A percentile compares a stretch with the other conserved stretches of the same genome.
These are phyloP conservation scores for Linderniella brevidens DNA, from an alignment of 257 asterid species.

Conservation along the genomic window DNA sequence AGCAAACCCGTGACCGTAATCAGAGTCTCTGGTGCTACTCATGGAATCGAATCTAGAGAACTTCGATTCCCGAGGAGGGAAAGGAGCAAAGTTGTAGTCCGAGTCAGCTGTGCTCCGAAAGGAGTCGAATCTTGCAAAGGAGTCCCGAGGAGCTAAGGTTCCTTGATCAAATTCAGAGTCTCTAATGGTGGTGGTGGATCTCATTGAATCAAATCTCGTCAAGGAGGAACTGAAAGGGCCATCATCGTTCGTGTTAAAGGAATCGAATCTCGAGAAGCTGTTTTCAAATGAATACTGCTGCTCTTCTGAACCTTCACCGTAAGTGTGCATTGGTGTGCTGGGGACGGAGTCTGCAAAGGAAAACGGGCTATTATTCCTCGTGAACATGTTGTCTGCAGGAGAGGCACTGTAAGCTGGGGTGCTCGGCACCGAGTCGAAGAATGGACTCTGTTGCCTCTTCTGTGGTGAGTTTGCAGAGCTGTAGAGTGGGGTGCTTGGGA, in stretches of 20 bases:
- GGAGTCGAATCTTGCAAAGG: conserved; percentile 53
- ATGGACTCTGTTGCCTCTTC: no score
- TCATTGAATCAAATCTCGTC: conserved; percentile 74
- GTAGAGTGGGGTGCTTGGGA: conserved; percentile 69
- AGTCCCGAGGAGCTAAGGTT: conserved; percentile 31
- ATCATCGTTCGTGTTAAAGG: conserved; percentile 38
- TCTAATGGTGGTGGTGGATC: conserved; percentile 33
- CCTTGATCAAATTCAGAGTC: conserved; percentile 69
- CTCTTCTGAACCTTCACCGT: conserved; percentile 10
- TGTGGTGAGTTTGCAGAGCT: conserved; percentile 12
- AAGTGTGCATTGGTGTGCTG: conserved; percentile 69
- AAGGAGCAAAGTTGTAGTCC: conserved; percentile 36
- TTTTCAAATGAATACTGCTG: conserved; percentile 21
- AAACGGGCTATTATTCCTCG: conserved; percentile 31
- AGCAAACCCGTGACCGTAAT: conserved; percentile 35
- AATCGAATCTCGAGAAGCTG: conserved; percentile 49
- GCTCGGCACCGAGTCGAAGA: no score
- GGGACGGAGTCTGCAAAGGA: conserved; percentile 73
- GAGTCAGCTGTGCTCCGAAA: conserved; percentile 74
- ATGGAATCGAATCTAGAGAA: conserved; percentile 44
- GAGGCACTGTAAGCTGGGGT: no score
- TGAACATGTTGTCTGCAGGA: conserved; percentile 26
- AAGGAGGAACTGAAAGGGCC: conserved; percentile 46
- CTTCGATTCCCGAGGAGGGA: conserved; percentile 18
- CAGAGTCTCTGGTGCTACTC: conserved; percentile 55